Base-by-base conservation (phyloP, 768 basidiomycete species). In the Pleurotus pulmonarius region DNA sequence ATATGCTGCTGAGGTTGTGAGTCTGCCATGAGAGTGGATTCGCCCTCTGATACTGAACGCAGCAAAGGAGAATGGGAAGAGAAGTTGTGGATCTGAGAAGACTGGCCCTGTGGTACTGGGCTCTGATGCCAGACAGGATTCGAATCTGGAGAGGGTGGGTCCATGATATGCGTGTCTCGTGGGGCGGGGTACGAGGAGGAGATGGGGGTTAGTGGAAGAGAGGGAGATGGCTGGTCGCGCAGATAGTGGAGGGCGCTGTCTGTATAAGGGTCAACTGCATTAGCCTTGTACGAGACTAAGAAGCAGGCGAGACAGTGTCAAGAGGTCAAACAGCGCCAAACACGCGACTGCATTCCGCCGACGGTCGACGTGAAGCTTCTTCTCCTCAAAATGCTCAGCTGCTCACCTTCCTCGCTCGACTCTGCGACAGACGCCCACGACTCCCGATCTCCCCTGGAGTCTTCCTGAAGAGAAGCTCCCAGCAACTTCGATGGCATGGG, bases 41-140 rank as follows among this genome's bases (percentile, higher is more conserved):
- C 60, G 60, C 65, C 67, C 49, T 76, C 77, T 37, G 73, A 76
- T 39, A 68, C 70, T 49, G 74, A 71, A 59, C 72, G 74, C 39
- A 70, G 67, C 20, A 75, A 65, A 57, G 65, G 65, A 9, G 72
- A 67, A 58, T 71, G 75, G 49, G 56, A 60, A 49, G 60, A 58
- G 57, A 56, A 59, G 26, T 29, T 40, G 53, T 49, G 49, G 59
- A 56, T 53, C 49, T 22, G 41, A 55, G 60, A 24, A 18, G 16
- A 53, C 8, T 13, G 43, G 34, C 45, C 20, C 16, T 62, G 44
- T 65, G 59, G 45, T 68, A 66, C 13, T 20, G 47, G 46, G 20
- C 49, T 51, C 34, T 40, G 43, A 44, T 48, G 46, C 24, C 37
- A 15, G 40, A 24, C 26, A 47, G 34, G 39, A 24, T 34, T 41